Evolutionary conservation across 306 rosid genomes (phyloP).

Genomic region (Rosa chinensis): DNA sequence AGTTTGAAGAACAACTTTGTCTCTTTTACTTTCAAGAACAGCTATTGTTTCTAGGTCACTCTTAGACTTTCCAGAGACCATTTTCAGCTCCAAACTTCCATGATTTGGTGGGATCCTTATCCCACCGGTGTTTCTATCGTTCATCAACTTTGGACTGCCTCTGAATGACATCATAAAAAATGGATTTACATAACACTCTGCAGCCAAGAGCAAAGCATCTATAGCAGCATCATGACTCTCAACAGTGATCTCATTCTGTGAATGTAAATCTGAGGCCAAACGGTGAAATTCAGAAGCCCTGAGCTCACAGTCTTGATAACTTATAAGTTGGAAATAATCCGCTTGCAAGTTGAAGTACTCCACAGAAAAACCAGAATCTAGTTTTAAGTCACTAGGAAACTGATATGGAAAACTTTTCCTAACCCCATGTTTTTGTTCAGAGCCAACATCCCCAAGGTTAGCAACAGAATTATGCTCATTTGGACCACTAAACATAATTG

Average conservation of each 20-base stretch:
- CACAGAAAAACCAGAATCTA: slow-evolving; percentile 56
- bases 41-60: slow-evolving; percentile 59
- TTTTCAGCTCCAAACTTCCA: slow-evolving; percentile 38
- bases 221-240: slow-evolving; percentile 94
- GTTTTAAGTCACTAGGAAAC: slow-evolving; percentile 41
- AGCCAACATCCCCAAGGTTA: slow-evolving; percentile 37
- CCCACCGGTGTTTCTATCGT: slow-evolving; percentile 37
- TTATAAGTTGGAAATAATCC: slow-evolving; percentile 81
- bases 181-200: slow-evolving; percentile 94
- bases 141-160: slow-evolving; percentile 44
- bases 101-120: slow-evolving; percentile 32
- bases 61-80: slow-evolving; percentile 47
- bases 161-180: slow-evolving; percentile 67
- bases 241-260: slow-evolving; percentile 56
- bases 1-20: slow-evolving; percentile 69
- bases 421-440: slow-evolving; percentile 48
- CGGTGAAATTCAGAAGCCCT: slow-evolving; percentile 86
- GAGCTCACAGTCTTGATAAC: slow-evolving; percentile 62
- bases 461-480: slow-evolving; percentile 47
- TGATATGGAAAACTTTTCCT: slow-evolving; percentile 38
- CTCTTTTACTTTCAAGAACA: slow-evolving; percentile 70
- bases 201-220: slow-evolving; percentile 89
- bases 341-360: slow-evolving; percentile 73
- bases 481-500: slow-evolving; percentile 44
- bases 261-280: slow-evolving; percentile 79